phyloP scores from a whole-genome alignment of 371 early-diverging fungal species.

The Lichtheimia hyalospora region DNA sequence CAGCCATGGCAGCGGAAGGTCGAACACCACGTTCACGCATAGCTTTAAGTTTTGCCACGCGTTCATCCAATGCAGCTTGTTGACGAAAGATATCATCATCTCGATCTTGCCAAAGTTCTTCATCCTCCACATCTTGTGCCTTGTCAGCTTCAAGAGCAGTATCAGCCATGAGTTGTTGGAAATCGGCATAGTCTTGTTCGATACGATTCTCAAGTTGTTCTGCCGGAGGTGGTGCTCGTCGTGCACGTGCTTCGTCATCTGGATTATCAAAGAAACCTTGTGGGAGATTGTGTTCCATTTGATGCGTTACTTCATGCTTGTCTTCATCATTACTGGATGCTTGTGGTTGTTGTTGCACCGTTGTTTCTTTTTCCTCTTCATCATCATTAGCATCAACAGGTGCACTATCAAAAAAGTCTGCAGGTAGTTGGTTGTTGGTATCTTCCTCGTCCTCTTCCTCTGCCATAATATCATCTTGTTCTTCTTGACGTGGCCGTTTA shows the following conservation, averaged over 20 bases:
- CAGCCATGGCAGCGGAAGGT: neutral
- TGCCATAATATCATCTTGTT: slow-evolving; percentile 20
- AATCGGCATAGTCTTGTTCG: slow-evolving; percentile 31
- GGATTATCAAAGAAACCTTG: slow-evolving; percentile 51
- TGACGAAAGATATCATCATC: slow-evolving; percentile 36
- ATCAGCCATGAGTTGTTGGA: slow-evolving; percentile 43
- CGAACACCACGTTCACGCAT: slow-evolving; percentile 16
- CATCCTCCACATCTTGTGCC: slow-evolving; percentile 24
- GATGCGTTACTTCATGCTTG: neutral
- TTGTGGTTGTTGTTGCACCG: neutral
- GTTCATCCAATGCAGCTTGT: slow-evolving; percentile 37
- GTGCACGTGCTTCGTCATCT: slow-evolving; percentile 44
- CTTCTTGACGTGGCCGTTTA: slow-evolving; percentile 8
- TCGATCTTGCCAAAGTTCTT: slow-evolving; percentile 33
- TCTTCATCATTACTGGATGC: neutral
- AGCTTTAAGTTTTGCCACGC: slow-evolving; percentile 36
- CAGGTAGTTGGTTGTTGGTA: slow-evolving; percentile 15
- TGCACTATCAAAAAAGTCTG: slow-evolving; percentile 25
- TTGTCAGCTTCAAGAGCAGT: slow-evolving; percentile 20
- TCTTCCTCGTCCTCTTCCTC: slow-evolving; percentile 23
- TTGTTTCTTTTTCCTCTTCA: slow-evolving; percentile 3
- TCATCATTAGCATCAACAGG: slow-evolving; percentile 11
- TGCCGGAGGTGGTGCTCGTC: slow-evolving; percentile 21
- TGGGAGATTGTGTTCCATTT: slow-evolving; percentile 16
- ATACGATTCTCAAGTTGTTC: slow-evolving; percentile 32